These are phyloP conservation scores for Trypanosoma rangeli DNA, from an alignment of 208 protist species.

Conservation along the genomic window DNA sequence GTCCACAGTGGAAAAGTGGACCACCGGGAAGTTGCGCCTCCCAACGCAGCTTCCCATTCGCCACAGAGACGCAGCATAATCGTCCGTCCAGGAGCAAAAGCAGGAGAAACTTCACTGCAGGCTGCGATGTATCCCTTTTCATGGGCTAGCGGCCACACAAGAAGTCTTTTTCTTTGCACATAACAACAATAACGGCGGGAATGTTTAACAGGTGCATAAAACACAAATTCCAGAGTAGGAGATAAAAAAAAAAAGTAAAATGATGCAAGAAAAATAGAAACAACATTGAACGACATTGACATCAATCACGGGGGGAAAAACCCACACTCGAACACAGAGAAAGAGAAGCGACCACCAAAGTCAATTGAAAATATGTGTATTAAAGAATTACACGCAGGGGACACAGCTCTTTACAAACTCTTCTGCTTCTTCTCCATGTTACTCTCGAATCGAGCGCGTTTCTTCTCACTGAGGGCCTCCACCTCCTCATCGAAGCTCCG, in stretches of 20 bases:
- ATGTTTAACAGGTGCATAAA: not conserved
- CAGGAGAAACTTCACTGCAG: constrained; percentile 8
- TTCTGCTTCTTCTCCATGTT: constrained; percentile 74
- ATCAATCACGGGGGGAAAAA: constrained; percentile 15
- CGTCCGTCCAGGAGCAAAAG: constrained; percentile 23
- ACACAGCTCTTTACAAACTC: not conserved
- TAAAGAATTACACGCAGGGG: not conserved
- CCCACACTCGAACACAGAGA: constrained; percentile 3
- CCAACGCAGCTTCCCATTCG: constrained; percentile 12
- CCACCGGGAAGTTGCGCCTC: constrained; percentile 15
- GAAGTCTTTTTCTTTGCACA: not conserved
- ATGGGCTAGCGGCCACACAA: not conserved
- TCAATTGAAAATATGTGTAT: not conserved
- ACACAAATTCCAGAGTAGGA: not conserved
- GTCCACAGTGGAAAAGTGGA: constrained; percentile 9
- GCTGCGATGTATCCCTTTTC: not conserved
- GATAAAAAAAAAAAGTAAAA: constrained; percentile 8
- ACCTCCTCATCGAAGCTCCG: constrained; percentile 81
- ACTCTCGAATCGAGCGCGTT: constrained; percentile 66
- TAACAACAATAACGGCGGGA: too few relatives aligned
- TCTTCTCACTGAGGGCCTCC: constrained; percentile 53
- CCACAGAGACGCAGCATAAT: constrained; percentile 20
- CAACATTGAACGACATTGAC: not conserved
- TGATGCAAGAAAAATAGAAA: not conserved
- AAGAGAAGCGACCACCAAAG: constrained; percentile 2